These are phyloP conservation scores for Sambucus nigra DNA, from an alignment of 129 eudicot species.

Conservation along the genomic window DNA sequence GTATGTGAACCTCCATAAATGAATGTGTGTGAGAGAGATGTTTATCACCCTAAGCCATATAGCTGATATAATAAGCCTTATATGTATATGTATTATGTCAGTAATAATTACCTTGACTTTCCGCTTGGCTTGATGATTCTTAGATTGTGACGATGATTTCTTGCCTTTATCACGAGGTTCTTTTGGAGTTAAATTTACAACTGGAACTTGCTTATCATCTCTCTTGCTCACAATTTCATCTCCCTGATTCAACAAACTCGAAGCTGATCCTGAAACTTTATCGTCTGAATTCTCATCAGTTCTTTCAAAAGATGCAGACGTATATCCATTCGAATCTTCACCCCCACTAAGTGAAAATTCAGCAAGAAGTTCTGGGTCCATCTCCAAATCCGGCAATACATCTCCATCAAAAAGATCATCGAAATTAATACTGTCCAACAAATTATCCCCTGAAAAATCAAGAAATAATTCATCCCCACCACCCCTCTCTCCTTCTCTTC, in stretches of 20 bases:
- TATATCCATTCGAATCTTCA: slow-evolving; percentile 36
- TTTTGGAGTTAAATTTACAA: slow-evolving; percentile 14
- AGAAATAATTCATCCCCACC: slow-evolving; percentile 37
- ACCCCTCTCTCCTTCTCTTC: slow-evolving; percentile 26
- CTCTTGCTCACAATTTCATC: slow-evolving; percentile 27
- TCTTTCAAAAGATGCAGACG: slow-evolving; percentile 18
- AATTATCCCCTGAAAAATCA: slow-evolving; percentile 49
- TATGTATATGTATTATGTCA: too few relatives aligned
- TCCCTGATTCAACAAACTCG: slow-evolving; percentile 11
- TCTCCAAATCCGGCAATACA: slow-evolving; percentile 71
- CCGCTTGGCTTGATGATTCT: slow-evolving; percentile 61
- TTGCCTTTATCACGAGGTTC: slow-evolving; percentile 23
- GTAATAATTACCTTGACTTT: slow-evolving; percentile 71
- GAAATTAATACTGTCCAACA: slow-evolving; percentile 84
- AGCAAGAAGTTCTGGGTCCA: slow-evolving; percentile 67
- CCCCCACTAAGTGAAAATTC: slow-evolving; percentile 54
- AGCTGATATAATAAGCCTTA: too few relatives aligned
- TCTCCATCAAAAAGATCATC: slow-evolving; percentile 71
- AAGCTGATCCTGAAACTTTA: slow-evolving; percentile 1
- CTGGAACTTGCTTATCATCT: slow-evolving; percentile 11
- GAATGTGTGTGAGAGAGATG: not conserved
- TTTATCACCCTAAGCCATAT: not conserved
- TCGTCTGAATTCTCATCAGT: slow-evolving; percentile 14
- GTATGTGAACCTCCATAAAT: slow-evolving; percentile 13
- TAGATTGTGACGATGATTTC: slow-evolving; percentile 34